These are phyloP conservation scores for Clonostachys solani DNA, from an alignment of 2,329 filamentous ascomycete genomes.

Conservation along the genomic window DNA sequence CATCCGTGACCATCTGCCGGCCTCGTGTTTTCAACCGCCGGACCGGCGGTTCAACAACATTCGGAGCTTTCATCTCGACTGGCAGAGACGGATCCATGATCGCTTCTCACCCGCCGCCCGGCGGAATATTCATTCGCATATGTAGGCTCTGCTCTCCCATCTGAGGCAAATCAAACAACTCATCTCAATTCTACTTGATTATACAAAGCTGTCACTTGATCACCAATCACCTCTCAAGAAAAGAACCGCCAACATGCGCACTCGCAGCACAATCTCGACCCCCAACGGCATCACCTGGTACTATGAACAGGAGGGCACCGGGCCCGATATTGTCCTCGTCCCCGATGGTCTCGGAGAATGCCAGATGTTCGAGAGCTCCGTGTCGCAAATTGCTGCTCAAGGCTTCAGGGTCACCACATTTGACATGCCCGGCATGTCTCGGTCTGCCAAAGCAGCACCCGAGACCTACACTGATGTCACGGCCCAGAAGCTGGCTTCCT, in stretches of 20 bases:
- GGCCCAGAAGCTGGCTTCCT: not conserved
- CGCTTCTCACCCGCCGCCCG: no score
- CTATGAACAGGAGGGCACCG: constrained; percentile 3
- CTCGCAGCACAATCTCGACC: not conserved
- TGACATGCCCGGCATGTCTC: constrained; percentile 3
- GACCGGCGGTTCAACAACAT: no score
- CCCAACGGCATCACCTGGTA: constrained; percentile 1
- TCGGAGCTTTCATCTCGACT: no score
- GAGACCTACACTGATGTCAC: not conserved
- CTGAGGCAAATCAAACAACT: no score
- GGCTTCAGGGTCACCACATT: constrained; percentile 2
- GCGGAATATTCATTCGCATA: no score
- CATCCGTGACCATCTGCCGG: no score
- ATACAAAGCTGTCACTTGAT: no score
- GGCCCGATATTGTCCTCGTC: constrained; percentile 1
- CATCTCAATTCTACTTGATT: no score
- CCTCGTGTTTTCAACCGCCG: no score
- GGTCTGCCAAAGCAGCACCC: not conserved
- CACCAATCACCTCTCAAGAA: not conserved
- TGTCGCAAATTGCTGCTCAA: not conserved
- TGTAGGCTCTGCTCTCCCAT: no score
- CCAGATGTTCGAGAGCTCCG: not conserved
- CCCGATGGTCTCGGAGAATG: constrained; percentile 1
- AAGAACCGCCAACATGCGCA: not conserved
- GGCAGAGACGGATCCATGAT: no score